A percentile compares a stretch with the other conserved stretches of the same genome.
phyloP scores from a whole-genome alignment of 2,329 filamentous ascomycete species.

The Aureobasidium subglaciale region DNA sequence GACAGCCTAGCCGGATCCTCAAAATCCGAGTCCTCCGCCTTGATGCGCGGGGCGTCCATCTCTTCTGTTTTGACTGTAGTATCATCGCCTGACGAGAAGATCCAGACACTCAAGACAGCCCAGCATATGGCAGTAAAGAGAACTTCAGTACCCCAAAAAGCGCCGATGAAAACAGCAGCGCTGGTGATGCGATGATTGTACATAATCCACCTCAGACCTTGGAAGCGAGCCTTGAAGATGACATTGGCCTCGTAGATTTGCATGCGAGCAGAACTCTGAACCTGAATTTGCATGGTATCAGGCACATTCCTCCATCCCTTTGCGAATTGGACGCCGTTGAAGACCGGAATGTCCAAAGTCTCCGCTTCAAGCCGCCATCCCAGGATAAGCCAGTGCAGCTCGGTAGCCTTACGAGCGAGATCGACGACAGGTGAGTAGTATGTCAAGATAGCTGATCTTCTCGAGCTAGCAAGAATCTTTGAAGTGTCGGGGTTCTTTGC shows the following conservation, averaged over 20 bases:
- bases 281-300: constrained; percentile 51
- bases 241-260: constrained; percentile 69
- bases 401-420: constrained; percentile 51
- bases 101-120: constrained; percentile 45
- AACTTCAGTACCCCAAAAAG: constrained; percentile 75
- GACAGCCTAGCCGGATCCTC: constrained; percentile 28
- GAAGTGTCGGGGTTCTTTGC: background rate
- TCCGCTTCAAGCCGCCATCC: constrained; percentile 59
- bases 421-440: constrained; percentile 68
- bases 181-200: constrained; percentile 69
- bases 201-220: constrained; percentile 76
- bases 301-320: constrained; percentile 49
- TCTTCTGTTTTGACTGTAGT: constrained; percentile 17
- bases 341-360: constrained; percentile 60
- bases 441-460: constrained; percentile 70
- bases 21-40: constrained; percentile 23
- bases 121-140: constrained; percentile 60
- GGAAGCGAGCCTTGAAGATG: constrained; percentile 65
- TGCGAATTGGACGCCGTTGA: constrained; percentile 63
- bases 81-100: constrained; percentile 22
- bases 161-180: constrained; percentile 58
- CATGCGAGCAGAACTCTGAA: constrained; percentile 60
- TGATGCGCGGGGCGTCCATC: constrained; percentile 18
- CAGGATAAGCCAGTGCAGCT: constrained; percentile 63
- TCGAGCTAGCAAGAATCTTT: constrained; percentile 41